A percentile compares a stretch with the other conserved stretches of the same genome.
phyloP scores from a whole-genome alignment of 345 rosid genomes.

The Salix exigua region DNA sequence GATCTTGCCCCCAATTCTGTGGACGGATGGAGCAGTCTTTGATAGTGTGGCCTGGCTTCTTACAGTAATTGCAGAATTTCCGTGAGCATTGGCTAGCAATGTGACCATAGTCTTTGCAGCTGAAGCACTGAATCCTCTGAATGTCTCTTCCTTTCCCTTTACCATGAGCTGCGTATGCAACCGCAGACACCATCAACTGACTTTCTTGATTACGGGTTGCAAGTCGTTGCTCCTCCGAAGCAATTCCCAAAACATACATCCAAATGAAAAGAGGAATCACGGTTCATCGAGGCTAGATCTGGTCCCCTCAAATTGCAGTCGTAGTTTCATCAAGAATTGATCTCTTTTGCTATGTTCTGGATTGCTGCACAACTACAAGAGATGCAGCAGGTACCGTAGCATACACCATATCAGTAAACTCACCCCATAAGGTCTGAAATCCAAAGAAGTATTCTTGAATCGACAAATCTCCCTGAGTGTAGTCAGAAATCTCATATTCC shows the following conservation, averaged over 20 bases:
- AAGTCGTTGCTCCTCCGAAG: not conserved
- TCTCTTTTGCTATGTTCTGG: conserved; percentile 7
- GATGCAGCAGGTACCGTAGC: not conserved
- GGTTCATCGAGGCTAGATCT: conserved; percentile 1
- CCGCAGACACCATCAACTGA: no score
- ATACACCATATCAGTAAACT: not conserved
- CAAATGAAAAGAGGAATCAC: not conserved
- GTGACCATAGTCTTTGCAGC: no score
- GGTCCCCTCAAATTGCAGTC: not conserved
- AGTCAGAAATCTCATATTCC: conserved; percentile 4
- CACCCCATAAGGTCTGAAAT: not conserved
- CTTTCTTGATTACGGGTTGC: no score
- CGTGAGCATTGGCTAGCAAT: no score
- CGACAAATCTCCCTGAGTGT: not conserved
- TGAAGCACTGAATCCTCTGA: no score
- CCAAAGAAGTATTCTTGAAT: not conserved
- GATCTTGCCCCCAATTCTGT: no score
- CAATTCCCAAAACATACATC: not conserved
- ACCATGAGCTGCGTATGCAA: not conserved
- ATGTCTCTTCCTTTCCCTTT: not conserved
- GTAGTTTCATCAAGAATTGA: conserved; percentile 19
- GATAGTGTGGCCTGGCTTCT: no score
- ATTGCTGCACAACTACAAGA: not conserved
- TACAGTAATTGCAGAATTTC: no score
- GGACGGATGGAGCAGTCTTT: no score